A percentile compares a stretch with the other conserved stretches of the same genome.
Evolutionary conservation across 495 filamentous ascomycete species (phyloP).

Genomic region (Viridothelium virens): DNA sequence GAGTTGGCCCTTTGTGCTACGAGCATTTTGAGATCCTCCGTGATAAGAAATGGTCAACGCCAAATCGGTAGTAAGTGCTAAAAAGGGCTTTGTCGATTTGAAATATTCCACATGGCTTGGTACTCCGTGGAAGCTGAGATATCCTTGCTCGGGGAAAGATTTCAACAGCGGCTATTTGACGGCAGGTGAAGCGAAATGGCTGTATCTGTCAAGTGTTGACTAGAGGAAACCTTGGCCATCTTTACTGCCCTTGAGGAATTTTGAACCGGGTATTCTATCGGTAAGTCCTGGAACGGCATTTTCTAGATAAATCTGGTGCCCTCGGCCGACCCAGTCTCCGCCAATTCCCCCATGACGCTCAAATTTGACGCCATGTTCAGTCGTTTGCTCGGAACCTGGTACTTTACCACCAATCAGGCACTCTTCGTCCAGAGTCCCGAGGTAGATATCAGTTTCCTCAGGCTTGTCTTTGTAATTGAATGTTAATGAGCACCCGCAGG

Average conservation of each 20-base stretch:
- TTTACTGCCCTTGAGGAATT: constrained; percentile 18
- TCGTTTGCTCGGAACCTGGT: constrained; percentile 23
- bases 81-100: no score
- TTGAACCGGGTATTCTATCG: constrained; percentile 22
- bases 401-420: constrained; percentile 28
- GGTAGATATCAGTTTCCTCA: constrained; percentile 28
- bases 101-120: no score
- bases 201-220: neutral
- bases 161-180: no score
- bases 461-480: constrained; percentile 20
- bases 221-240: constrained; percentile 20
- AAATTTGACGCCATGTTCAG: constrained; percentile 24
- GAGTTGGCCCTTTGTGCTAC: no score
- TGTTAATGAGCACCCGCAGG: constrained; percentile 29
- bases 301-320: constrained; percentile 24
- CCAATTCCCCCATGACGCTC: constrained; percentile 23
- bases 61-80: no score
- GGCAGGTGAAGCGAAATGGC: no score
- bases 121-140: no score
- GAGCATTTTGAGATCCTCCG: no score
- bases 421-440: constrained; percentile 34
- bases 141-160: no score
- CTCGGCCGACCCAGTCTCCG: constrained; percentile 17
- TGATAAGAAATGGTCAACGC: no score
- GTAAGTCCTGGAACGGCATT: constrained; percentile 27